Evolutionary conservation across 805 yeast species (phyloP).

Genomic region (Priceomyces castillae): DNA sequence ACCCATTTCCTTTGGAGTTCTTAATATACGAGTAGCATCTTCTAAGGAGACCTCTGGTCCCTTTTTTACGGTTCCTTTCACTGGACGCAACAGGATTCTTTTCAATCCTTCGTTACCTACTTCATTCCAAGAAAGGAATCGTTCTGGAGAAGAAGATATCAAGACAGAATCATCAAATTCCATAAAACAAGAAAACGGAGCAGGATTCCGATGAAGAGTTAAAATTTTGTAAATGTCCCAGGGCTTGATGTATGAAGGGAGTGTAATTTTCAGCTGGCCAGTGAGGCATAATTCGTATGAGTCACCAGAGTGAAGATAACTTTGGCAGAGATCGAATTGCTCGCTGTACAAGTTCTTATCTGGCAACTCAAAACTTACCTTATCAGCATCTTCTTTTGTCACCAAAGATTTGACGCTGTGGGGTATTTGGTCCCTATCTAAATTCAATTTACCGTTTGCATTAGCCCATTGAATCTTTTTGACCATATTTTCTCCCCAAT

Average conservation of each 20-base stretch:
- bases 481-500: slow-evolving; percentile 32
- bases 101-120: slow-evolving; percentile 22
- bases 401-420: slow-evolving; percentile 24
- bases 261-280: slow-evolving; percentile 58
- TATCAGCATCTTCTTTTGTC: slow-evolving; percentile 16
- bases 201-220: slow-evolving; percentile 67
- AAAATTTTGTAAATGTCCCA: slow-evolving; percentile 82
- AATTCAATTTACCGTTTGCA: slow-evolving; percentile 7
- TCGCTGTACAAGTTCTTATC: slow-evolving; percentile 49
- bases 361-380: slow-evolving; percentile 47
- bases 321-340: slow-evolving; percentile 63
- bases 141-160: slow-evolving; percentile 90
- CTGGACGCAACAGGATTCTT: slow-evolving; percentile 82
- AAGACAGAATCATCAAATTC: slow-evolving; percentile 62
- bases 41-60: slow-evolving; percentile 49
- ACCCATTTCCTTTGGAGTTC: slow-evolving; percentile 89
- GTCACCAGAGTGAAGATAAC: slow-evolving; percentile 71
- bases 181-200: slow-evolving; percentile 86
- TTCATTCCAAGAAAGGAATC: slow-evolving; percentile 79
- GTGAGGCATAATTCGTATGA: slow-evolving; percentile 94
- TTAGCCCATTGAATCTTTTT: slow-evolving; percentile 9
- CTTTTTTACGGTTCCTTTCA: slow-evolving; percentile 91
- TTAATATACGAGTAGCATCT: slow-evolving; percentile 60
- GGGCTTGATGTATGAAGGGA: slow-evolving; percentile 50
- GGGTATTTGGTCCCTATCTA: slow-evolving; percentile 22